Conservation (phyloP, 2,329 filamentous ascomycete species). For the Cryphonectria radicalis region DNA sequence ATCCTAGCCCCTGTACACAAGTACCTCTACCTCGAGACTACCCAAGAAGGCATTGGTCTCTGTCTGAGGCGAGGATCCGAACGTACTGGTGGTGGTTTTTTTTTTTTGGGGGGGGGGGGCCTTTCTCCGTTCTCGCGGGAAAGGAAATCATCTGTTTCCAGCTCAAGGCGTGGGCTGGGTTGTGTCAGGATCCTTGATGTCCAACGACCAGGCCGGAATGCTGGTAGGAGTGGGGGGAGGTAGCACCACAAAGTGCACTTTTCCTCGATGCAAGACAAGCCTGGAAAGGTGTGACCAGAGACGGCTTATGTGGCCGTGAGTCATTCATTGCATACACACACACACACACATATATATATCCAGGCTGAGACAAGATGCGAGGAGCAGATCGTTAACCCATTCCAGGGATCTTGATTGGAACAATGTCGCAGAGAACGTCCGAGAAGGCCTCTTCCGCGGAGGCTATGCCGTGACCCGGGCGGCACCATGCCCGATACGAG, state of each 20-base stretch:
- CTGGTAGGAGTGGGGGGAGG: slow-evolving; percentile 1
- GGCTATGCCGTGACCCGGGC: slow-evolving; percentile 4
- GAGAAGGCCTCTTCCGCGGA: slow-evolving; percentile 21
- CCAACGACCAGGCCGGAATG: background rate
- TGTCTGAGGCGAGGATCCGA: background rate
- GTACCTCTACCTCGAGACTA: slow-evolving; percentile 1
- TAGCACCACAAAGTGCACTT: slow-evolving; percentile 1
- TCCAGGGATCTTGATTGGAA: slow-evolving; percentile 28
- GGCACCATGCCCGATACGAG: slow-evolving; percentile 16
- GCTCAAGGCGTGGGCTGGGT: background rate
- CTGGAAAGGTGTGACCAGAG: slow-evolving; percentile 15
- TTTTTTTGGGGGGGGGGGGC: too few species aligned
- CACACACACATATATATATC: background rate
- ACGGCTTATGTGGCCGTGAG: slow-evolving; percentile 23
- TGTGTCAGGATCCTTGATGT: background rate
- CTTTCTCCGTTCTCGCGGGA: background rate
- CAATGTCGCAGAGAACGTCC: slow-evolving; percentile 19
- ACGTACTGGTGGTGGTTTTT: too few species aligned
- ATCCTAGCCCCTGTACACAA: slow-evolving; percentile 20
- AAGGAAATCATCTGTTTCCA: background rate
- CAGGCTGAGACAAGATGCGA: slow-evolving; percentile 20
- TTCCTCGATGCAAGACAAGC: slow-evolving; percentile 18
- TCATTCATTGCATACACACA: slow-evolving; percentile 22
- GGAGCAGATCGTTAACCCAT: slow-evolving; percentile 17
- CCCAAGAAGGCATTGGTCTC: background rate